Evolutionary conservation across 345 rosid genomes (phyloP), one percentile per base, ranked within the genome.

Genomic region (Anastatica hierochuntica): DNA sequence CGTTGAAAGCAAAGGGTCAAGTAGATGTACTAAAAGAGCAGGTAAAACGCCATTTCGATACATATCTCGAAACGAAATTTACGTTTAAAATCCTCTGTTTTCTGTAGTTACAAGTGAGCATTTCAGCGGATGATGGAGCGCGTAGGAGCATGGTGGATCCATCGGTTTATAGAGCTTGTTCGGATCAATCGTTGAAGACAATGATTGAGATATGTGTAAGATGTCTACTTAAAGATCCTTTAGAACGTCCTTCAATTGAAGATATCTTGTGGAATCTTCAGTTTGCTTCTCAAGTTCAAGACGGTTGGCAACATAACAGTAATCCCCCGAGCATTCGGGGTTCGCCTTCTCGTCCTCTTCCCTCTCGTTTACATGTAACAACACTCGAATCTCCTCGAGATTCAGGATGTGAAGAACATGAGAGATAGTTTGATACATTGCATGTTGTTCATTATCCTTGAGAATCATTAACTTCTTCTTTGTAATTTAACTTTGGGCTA

Each of bases 221-320:
- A 65, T 92, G 96, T 61, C 72, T 92, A 41, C 78, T 61, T 1
- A 74, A 73, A 64, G 73, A 81, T 10, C 82, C 86, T 7, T 53
- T 43, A 19, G 86, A 83, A 1, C 67, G 94, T 34, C 96, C 95
- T 21, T 81, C 98, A 2, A 62, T 92, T 26, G 98, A 92, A 60
- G 98, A 92, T 56, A 78, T 92, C 14, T 54, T 92, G 17, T 92
- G 96, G 98, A 88, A 92, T 76, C 79, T 90, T 81, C 95, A 90
- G 63, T 90, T 80, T 64, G 89, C 89, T 18, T 80, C 95, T 61
- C 98, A 90, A 74, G 95, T 90, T 50, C 92, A 60, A 53, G 72
- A 67, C 24, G 72, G 72, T 67, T 67, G 72, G 72, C 26, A 44
- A 45, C 66, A 67, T 20, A 67, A 60, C 53, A 67, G 61, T 14